These are phyloP conservation scores for Fusarium sp. DNA, from an alignment of 2,329 filamentous ascomycete species.

Conservation along the genomic window DNA sequence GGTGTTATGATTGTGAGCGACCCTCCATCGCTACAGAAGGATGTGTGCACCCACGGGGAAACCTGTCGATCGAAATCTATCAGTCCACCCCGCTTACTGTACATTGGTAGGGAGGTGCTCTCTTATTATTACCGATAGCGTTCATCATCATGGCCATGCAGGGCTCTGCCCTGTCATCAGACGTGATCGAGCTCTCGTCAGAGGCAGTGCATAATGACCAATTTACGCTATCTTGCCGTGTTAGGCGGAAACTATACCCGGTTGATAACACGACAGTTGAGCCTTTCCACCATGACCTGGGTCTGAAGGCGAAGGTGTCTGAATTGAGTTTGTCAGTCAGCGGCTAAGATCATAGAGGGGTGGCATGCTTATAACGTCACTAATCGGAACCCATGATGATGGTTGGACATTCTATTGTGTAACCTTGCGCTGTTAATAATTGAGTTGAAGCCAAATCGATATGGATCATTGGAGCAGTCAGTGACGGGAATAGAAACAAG, in stretches of 20 bases:
- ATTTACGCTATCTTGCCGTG: conserved; percentile 18
- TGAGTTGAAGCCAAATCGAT: background rate
- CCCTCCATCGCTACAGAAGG: background rate
- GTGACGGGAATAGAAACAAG: background rate
- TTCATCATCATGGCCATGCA: conserved; percentile 22
- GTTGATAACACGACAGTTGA: conserved; percentile 8
- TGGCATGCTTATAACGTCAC: conserved; percentile 14
- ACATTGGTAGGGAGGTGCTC: conserved; percentile 13
- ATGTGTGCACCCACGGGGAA: background rate
- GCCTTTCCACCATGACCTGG: conserved; percentile 23
- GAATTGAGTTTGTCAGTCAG: conserved; percentile 25
- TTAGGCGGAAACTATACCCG: conserved; percentile 32
- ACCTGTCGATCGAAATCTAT: conserved; percentile 19
- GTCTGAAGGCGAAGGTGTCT: conserved; percentile 23
- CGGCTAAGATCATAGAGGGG: conserved; percentile 14
- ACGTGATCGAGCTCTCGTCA: background rate
- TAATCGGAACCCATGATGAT: background rate
- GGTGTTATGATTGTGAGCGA: conserved; percentile 9
- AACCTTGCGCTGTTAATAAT: conserved; percentile 1
- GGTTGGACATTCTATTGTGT: background rate
- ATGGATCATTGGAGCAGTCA: background rate
- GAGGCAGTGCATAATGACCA: background rate
- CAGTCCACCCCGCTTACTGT: background rate
- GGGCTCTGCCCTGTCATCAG: conserved; percentile 26
- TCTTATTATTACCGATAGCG: background rate